A percentile compares a stretch with the other conserved stretches of the same genome.
Conservation (phyloP, 163 green algal genomes). For the Scenedesmus sp. region DNA sequence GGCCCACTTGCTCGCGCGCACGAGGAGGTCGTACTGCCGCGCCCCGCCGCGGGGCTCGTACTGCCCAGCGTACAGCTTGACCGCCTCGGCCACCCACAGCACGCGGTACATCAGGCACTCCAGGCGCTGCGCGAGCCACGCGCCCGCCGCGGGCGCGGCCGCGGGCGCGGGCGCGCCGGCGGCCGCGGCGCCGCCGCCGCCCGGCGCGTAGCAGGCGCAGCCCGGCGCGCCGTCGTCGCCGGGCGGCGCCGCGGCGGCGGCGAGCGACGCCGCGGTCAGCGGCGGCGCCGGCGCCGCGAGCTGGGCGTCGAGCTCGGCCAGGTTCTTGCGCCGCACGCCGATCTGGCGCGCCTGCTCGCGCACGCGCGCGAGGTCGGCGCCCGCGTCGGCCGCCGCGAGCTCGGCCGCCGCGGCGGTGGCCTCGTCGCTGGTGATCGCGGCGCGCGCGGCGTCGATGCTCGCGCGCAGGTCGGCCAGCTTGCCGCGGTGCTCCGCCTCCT, state of each 20-base stretch:
- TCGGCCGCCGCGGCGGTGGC: constrained; percentile 34
- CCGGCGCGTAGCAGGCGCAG: too few relatives aligned
- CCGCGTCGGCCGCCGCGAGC: constrained; percentile 43
- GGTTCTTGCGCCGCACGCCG: constrained; percentile 55
- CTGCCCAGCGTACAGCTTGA: constrained; percentile 65
- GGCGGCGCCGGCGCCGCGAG: constrained; percentile 48
- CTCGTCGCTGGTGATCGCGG: constrained; percentile 67
- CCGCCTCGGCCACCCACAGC: constrained; percentile 66
- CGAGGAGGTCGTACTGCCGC: constrained; percentile 40
- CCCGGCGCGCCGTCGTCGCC: too few relatives aligned
- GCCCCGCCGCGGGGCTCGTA: constrained; percentile 48
- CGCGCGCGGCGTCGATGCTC: constrained; percentile 47
- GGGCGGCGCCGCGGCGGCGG: constrained; percentile 1
- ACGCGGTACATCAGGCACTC: constrained; percentile 72
- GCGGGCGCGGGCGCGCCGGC: neutral
- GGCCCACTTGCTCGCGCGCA: constrained; percentile 51
- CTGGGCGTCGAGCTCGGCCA: constrained; percentile 62
- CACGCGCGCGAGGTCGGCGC: constrained; percentile 53
- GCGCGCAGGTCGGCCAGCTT: constrained; percentile 69
- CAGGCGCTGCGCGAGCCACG: constrained; percentile 59
- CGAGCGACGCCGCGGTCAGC: constrained; percentile 28
- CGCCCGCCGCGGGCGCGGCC: neutral
- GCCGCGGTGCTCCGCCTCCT: constrained; percentile 75
- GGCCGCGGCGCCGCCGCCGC: constrained; percentile 18
- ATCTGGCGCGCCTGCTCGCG: constrained; percentile 59